Evolutionary conservation across 805 yeast species (phyloP).

Genomic region (Zygosaccharomyces rouxii): DNA sequence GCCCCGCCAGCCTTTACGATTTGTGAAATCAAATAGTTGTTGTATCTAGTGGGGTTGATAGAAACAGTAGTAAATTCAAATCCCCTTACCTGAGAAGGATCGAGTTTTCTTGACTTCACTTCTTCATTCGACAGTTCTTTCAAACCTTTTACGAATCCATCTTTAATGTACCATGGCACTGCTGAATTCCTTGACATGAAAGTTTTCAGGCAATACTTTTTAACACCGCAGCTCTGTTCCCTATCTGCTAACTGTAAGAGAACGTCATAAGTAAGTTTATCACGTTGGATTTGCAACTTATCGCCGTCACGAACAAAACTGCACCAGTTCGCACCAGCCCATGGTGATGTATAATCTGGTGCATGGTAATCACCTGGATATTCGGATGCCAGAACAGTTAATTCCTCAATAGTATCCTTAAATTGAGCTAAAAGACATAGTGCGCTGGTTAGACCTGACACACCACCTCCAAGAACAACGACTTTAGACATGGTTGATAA

Average conservation of each 20-base stretch:
- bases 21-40: conserved; percentile 47
- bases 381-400: conserved; percentile 42
- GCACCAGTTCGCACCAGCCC: conserved; percentile 71
- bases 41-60: conserved; percentile 54
- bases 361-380: conserved; percentile 55
- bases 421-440: conserved; percentile 39
- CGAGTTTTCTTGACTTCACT: conserved; percentile 27
- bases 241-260: conserved; percentile 43
- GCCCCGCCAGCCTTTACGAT: conserved; percentile 45
- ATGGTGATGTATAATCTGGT: conserved; percentile 55
- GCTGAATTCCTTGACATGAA: conserved; percentile 19
- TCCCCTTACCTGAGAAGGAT: conserved; percentile 40
- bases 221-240: conserved; percentile 50
- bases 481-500: conserved; percentile 9
- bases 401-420: conserved; percentile 31
- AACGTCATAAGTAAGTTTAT: conserved; percentile 45
- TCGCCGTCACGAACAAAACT: conserved; percentile 49
- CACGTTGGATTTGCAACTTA: conserved; percentile 38
- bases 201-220: conserved; percentile 20
- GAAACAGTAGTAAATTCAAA: conserved; percentile 50
- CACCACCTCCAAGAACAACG: conserved; percentile 42
- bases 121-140: conserved; percentile 35
- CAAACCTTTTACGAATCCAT: conserved; percentile 40
- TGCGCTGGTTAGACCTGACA: conserved; percentile 54
- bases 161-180: conserved; percentile 47